A percentile compares a stretch with the other conserved stretches of the same genome.
Conservation (phyloP, 2,329 filamentous ascomycete species). For the Albifimbria verrucaria region DNA sequence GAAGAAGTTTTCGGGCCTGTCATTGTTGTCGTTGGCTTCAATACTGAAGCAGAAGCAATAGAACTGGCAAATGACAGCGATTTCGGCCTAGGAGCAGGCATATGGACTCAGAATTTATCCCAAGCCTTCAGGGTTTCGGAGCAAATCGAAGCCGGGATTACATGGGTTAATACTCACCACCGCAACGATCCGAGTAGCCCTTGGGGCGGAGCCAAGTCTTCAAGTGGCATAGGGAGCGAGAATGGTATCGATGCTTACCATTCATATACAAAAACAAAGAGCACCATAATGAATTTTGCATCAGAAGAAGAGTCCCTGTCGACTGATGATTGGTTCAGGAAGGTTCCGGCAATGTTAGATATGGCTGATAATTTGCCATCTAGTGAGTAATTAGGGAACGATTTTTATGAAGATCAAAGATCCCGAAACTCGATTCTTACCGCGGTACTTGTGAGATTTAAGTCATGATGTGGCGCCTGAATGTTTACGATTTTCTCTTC, state of each 20-base stretch:
- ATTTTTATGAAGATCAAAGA: too few relatives aligned
- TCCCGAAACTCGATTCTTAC: too few relatives aligned
- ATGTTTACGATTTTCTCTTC: too few relatives aligned
- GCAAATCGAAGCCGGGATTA: constrained; percentile 62
- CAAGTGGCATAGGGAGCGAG: constrained; percentile 68
- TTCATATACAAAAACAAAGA: constrained; percentile 59
- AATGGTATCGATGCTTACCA: constrained; percentile 65
- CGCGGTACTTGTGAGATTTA: too few relatives aligned
- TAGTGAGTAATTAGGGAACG: too few relatives aligned
- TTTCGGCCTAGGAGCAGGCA: constrained; percentile 73
- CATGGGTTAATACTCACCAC: constrained; percentile 62
- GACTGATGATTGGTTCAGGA: constrained; percentile 68
- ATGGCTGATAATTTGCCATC: too few relatives aligned
- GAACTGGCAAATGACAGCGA: constrained; percentile 68
- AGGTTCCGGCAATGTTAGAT: constrained; percentile 45
- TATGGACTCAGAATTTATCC: constrained; percentile 74
- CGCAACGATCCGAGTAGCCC: constrained; percentile 69
- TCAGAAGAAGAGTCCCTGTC: constrained; percentile 46
- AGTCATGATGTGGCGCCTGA: too few relatives aligned
- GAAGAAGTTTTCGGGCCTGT: constrained; percentile 85
- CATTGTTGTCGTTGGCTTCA: constrained; percentile 71
- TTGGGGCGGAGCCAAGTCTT: constrained; percentile 62
- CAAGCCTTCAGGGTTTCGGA: constrained; percentile 74
- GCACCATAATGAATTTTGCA: constrained; percentile 68
- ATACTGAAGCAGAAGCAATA: constrained; percentile 68